phyloP scores from a whole-genome alignment of 2,329 filamentous ascomycete species.

The Penicillium sclerotiorum region DNA sequence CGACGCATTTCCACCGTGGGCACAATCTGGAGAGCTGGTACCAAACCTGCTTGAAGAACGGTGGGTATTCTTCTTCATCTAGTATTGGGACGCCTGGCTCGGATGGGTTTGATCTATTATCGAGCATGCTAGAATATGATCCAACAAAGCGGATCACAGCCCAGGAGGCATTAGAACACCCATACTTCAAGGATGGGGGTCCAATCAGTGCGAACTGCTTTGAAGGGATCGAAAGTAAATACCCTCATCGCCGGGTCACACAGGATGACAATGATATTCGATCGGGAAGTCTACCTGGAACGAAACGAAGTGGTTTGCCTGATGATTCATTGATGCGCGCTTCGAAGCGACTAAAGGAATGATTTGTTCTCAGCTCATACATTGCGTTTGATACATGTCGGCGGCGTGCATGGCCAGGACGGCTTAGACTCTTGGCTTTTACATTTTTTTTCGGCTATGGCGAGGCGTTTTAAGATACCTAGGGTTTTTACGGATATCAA shows the following conservation, averaged over 20 bases:
- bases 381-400: not conserved
- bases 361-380: slow-evolving; percentile 1
- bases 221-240: slow-evolving; percentile 83
- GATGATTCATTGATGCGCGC: slow-evolving; percentile 73
- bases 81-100: slow-evolving; percentile 62
- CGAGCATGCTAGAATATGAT: slow-evolving; percentile 87
- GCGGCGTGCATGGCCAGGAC: too few species aligned
- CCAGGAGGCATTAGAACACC: slow-evolving; percentile 82
- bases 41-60: slow-evolving; percentile 67
- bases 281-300: slow-evolving; percentile 85
- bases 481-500: slow-evolving; percentile 11
- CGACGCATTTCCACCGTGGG: slow-evolving; percentile 55
- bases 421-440: too few species aligned
- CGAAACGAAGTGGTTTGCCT: slow-evolving; percentile 81
- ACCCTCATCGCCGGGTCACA: slow-evolving; percentile 86
- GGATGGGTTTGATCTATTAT: slow-evolving; percentile 81
- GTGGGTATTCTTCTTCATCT: slow-evolving; percentile 53
- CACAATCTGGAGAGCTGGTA: slow-evolving; percentile 78
- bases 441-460: slow-evolving; percentile 1
- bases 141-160: slow-evolving; percentile 86
- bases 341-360: slow-evolving; percentile 58
- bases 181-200: slow-evolving; percentile 76
- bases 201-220: slow-evolving; percentile 83
- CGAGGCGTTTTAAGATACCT: not conserved
- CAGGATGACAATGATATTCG: slow-evolving; percentile 95